Evolutionary conservation across 2,329 filamentous ascomycete genomes (phyloP), one percentile per base, ranked within the genome.

Genomic region (Akanthomyces muscarius): DNA sequence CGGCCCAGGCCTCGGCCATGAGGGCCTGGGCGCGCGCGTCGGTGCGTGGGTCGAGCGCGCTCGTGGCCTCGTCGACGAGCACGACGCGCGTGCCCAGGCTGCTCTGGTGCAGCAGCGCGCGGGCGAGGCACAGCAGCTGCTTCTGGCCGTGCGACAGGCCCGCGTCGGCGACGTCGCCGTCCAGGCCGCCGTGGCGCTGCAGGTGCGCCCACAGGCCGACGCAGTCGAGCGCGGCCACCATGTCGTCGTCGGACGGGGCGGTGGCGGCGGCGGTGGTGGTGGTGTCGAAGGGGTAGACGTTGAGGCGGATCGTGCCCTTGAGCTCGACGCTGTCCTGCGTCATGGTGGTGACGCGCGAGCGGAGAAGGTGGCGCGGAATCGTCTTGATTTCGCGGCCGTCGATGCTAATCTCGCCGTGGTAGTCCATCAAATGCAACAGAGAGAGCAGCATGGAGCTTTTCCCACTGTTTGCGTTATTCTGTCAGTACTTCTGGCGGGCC

Each of bases 291-390:
- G 54, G 54, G 14, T 14, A 47, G 2, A 64, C 42, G n/a, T 64
- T 64, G 3, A 25, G 4, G 4, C 65, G 64, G 2, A 68, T 23
- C 6, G 62, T 64, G 1, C 67, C 67, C 4, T 63, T 61, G 5
- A 68, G 62, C 23, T 64, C 57, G 6, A 68, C 57, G 1, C 69
- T 64, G 18, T 75, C 74, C 45, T 75, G 74, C 0, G 74, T 61
- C 0, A 75, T 65, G 0, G 69, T 68, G 3, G 73, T 67, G 28
- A 76, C 72, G n/a, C 67, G 70, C 1, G 68, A 68, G 2, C 73
- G 68, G 6, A 75, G 44, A 1, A 67, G 1, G 16, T 68, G 64
- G 7, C 68, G 68, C 0, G 67, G 47, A 1, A 75, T 61, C 0
- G 14, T 56, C 3, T 60, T 64, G 8, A 73, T 67, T n/a, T 74